Percentiles rank a stretch among this genome's conserved stretches.
Conservation (phyloP, 352 stramenopile species). For the Phytophthora europaea region DNA sequence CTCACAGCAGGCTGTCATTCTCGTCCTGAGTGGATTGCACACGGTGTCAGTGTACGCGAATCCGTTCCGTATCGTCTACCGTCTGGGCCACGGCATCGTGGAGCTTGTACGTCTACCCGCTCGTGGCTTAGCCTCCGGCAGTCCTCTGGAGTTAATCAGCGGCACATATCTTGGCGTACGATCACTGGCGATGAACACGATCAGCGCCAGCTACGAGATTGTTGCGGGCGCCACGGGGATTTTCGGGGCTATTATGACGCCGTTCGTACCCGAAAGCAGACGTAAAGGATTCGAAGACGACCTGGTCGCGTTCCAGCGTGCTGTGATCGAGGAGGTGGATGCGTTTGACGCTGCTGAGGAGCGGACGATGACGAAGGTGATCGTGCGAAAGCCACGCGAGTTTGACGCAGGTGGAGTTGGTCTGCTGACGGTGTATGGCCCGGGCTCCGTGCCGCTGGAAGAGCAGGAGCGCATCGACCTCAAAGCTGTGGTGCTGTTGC, state of each 20-base stretch:
- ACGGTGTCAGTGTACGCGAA: constrained; percentile 92
- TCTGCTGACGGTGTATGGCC: constrained; percentile 85
- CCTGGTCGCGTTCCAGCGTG: constrained; percentile 86
- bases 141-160: constrained; percentile 85
- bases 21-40: constrained; percentile 86
- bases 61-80: constrained; percentile 89
- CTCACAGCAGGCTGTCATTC: constrained; percentile 86
- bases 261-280: constrained; percentile 76
- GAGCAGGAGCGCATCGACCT: constrained; percentile 90
- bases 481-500: constrained; percentile 78
- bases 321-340: constrained; percentile 90
- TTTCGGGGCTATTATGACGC: constrained; percentile 74
- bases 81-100: constrained; percentile 82
- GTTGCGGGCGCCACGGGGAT: constrained; percentile 84
- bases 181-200: constrained; percentile 90
- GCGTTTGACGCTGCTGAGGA: constrained; percentile 89
- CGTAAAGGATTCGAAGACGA: constrained; percentile 88
- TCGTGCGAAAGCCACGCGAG: constrained; percentile 84
- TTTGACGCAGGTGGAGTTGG: constrained; percentile 83
- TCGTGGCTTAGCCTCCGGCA: constrained; percentile 82
- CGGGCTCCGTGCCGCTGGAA: constrained; percentile 89
- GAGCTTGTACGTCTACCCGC: constrained; percentile 85
- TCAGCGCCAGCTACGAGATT: constrained; percentile 91
- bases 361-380: constrained; percentile 89
- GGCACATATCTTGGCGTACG: constrained; percentile 86